Percentiles rank a stretch among this genome's conserved stretches.
Evolutionary conservation across 306 rosid species (phyloP).

Genomic region (Quercus ilex): DNA sequence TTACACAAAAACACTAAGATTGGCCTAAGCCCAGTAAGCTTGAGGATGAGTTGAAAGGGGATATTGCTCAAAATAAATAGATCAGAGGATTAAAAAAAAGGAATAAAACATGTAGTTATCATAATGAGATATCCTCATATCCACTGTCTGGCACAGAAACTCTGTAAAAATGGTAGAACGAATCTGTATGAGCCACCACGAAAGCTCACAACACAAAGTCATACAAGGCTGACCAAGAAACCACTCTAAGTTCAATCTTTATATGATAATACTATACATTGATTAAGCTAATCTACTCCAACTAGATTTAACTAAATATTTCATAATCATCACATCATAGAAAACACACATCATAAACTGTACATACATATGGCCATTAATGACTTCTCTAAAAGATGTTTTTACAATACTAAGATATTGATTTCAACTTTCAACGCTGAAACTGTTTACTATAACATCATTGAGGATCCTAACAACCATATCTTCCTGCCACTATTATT

Average conservation of each 20-base stretch:
- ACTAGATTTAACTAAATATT: neutral
- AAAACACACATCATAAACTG: neutral
- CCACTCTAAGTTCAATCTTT: neutral
- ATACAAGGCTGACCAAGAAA: neutral
- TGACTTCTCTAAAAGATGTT: neutral
- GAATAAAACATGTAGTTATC: neutral
- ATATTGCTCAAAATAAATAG: neutral
- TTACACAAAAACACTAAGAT: neutral
- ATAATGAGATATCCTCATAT: no score
- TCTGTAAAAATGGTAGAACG: no score
- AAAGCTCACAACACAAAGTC: neutral
- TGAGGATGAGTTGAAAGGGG: neutral
- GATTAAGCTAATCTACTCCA: neutral
- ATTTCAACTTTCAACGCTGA: neutral
- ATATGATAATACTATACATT: neutral
- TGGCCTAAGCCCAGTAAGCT: neutral
- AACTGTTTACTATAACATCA: neutral
- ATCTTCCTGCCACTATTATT: neutral
- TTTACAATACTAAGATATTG: neutral
- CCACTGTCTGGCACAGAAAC: no score
- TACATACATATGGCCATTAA: neutral
- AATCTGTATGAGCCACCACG: neutral
- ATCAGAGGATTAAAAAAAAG: neutral
- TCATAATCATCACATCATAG: neutral
- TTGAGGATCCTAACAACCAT: no score